Evolutionary conservation across 148 eudicot species (phyloP).

Genomic region (Rheum nobile): DNA sequence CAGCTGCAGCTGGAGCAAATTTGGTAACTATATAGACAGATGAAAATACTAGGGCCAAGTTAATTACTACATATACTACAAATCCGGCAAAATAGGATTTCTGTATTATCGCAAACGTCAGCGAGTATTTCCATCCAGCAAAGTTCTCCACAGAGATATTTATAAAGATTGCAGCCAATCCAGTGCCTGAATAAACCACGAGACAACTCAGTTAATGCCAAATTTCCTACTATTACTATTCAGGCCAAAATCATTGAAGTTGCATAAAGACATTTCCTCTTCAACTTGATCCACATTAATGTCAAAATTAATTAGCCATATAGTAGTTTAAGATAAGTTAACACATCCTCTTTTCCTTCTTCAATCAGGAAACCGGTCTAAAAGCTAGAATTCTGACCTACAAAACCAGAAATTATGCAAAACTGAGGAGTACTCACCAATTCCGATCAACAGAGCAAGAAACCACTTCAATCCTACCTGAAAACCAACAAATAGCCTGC

Average conservation of each 20-base stretch:
- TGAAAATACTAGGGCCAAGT: conserved; percentile 81
- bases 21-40: conserved; percentile 84
- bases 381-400: neutral
- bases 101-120: conserved; percentile 82
- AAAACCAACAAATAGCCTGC: conserved; percentile 62
- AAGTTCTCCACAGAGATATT: conserved; percentile 93
- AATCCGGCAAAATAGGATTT: conserved; percentile 89
- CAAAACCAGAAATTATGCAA: too few relatives aligned
- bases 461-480: conserved; percentile 82
- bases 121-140: conserved; percentile 96
- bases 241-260: neutral
- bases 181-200: conserved; percentile 58
- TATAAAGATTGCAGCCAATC: conserved; percentile 90
- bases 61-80: conserved; percentile 59
- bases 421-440: conserved; percentile 62
- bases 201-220: neutral
- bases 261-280: neutral
- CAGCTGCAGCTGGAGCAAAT: conserved; percentile 98
- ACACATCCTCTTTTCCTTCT: neutral
- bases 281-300: too few relatives aligned
- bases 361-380: neutral
- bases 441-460: conserved; percentile 76
- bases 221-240: neutral
- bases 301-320: neutral
- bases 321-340: neutral